Evolutionary conservation across 805 yeast species (phyloP), one percentile per base, ranked within the genome.

Genomic region (Zygotorulaspora sp.): DNA sequence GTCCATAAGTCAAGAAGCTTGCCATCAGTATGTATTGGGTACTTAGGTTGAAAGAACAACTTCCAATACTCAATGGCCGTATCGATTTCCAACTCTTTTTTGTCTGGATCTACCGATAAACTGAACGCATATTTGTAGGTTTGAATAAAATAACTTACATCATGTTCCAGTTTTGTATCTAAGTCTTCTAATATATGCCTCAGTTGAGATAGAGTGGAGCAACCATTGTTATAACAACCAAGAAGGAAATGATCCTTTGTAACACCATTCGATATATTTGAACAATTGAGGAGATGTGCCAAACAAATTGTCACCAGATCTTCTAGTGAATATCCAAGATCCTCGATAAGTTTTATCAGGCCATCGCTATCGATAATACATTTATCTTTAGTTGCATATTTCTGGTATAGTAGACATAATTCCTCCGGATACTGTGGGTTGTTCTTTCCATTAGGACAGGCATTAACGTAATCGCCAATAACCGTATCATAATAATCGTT

Each of bases 41-140:
- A 44, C 16, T 34, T 16, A 7, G 39, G 49, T 2, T 59, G 53
- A 16, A 89, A 68, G 26, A 89, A 68, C 22, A 90, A 64, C 23
- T 65, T 61, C 97, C 97, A 90, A 62, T 87, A 84, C 13, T 75
- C 84, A 1, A 71, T 59, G 0, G 95, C 90, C 1, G 76, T 70
- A 0, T 80, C 89, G 3, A 67, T 58, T 40, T 57, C 66, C 14
- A 89, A 53, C 3, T 71, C 64, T 44, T 80, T 76, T 44, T 75
- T 77, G 10, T 78, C 77, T 4, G 68, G 68, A 30, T 80, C 90
- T 32, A 79, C 62, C 15, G 79, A 68, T 48, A 80, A 83, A 7
- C 66, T 70, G 63, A 83, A 90, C 0, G 94, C 71, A 61, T 76
- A 89, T 22, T 70, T 70, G 63, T 92, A 89, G 3, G 89, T 72